Base-by-base conservation (phyloP, 306 rosid genomes). In the Cicer pinnatifidum region DNA sequence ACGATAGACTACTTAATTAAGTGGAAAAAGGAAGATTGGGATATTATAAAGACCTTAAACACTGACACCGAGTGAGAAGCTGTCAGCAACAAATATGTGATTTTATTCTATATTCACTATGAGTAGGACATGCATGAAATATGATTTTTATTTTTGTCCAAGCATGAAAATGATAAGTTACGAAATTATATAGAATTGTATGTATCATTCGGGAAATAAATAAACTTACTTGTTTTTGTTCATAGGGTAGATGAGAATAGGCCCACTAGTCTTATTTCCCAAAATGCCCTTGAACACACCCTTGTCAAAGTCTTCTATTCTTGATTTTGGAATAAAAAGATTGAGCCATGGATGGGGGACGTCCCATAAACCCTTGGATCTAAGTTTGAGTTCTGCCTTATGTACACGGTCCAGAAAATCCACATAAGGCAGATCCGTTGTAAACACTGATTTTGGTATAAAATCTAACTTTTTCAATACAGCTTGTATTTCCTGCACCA, bases 291-390 rank as follows among this genome's bases (percentile, higher is more conserved):
- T 91, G 85, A 94, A 94, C 5, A 94, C 97, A 0, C 97, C 99
- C 45, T 83, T 54, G 62, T 91, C 89, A 63, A 94, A 94, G 78
- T 94, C 99, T 5, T 54, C 50, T 60, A 94, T 91, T 84, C 91
- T 89, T n/a, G 97, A 91, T 77, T 84, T 87, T 13, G 99, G 99
- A 65, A 94, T 91, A 61, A 94, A 94, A 69, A 94, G 90, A 87
- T 91, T 94, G 62, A 94, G 92, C 97, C 99, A 91, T n/a, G 99
- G 99, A 75, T 94, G 99, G 2, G 99, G 90, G 3, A 94, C 90
- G 13, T 91, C 96, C 99, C 99, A 94, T 50, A 94, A 65, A 4
- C 90, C 92, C 83, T 94, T 89, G 74, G 95, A 81, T 54, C 91
- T 90, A 74, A 94, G 97, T 80, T 94, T 94, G 54, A 88, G 73